Percentiles rank a stretch among this genome's conserved stretches.
Evolutionary conservation across 495 filamentous ascomycete species (phyloP).

Genomic region (Lophium mytilinum): DNA sequence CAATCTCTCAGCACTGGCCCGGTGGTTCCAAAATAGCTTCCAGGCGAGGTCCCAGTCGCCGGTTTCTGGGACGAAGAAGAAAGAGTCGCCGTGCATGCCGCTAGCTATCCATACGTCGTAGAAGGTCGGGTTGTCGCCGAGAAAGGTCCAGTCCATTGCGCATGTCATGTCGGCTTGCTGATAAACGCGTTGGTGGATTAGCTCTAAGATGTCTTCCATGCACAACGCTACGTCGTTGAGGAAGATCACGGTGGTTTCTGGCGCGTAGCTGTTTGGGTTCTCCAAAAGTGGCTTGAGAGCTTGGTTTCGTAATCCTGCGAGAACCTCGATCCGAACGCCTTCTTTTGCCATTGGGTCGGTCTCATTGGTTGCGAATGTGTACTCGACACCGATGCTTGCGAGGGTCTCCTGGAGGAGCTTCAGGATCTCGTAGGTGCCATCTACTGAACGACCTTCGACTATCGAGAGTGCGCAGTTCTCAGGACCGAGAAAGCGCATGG

Average conservation of each 20-base stretch:
- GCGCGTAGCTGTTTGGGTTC: slow-evolving; percentile 12
- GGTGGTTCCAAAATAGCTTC: slow-evolving; percentile 43
- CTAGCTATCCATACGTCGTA: slow-evolving; percentile 48
- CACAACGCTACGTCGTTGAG: slow-evolving; percentile 44
- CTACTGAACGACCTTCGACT: slow-evolving; percentile 42
- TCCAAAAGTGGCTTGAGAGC: slow-evolving; percentile 37
- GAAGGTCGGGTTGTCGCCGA: slow-evolving; percentile 36
- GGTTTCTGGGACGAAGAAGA: slow-evolving; percentile 42
- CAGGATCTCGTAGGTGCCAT: slow-evolving; percentile 45
- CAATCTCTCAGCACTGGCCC: slow-evolving; percentile 24
- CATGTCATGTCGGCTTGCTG: slow-evolving; percentile 47
- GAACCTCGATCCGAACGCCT: slow-evolving; percentile 33
- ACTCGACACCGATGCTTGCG: slow-evolving; percentile 29
- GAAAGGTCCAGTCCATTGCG: slow-evolving; percentile 46
- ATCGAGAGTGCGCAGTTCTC: slow-evolving; percentile 42
- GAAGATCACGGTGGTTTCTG: slow-evolving; percentile 41
- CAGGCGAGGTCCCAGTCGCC: slow-evolving; percentile 37
- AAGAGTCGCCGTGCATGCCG: slow-evolving; percentile 41
- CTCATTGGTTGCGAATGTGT: slow-evolving; percentile 33
- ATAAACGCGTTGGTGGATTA: slow-evolving; percentile 37
- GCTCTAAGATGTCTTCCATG: slow-evolving; percentile 46
- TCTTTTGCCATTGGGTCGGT: slow-evolving; percentile 30
- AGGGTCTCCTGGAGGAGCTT: slow-evolving; percentile 30
- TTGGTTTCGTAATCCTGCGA: slow-evolving; percentile 41
- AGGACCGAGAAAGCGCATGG: slow-evolving; percentile 42